Evolutionary conservation across 257 asterid species (phyloP).

Genomic region (Catharanthus roseus): DNA sequence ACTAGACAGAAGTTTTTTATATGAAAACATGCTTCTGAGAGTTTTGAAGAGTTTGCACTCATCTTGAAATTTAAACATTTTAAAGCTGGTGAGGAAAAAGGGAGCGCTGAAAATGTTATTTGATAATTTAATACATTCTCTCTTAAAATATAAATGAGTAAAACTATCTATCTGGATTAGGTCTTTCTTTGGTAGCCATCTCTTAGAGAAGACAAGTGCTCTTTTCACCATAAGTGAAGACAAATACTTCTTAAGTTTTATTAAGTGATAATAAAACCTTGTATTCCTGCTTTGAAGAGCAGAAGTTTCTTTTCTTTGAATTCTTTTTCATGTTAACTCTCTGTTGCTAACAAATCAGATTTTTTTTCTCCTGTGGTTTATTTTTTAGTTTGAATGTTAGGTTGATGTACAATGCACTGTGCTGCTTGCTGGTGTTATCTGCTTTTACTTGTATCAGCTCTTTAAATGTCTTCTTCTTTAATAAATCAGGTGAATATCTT

Average conservation of each 20-base stretch:
- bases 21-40: no score
- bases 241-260: no score
- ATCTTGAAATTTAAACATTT: background rate
- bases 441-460: background rate
- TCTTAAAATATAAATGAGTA: background rate
- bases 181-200: background rate
- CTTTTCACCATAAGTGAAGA: background rate
- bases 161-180: background rate
- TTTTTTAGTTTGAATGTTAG: no score
- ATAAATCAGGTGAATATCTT: conserved; percentile 48
- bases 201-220: background rate
- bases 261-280: no score
- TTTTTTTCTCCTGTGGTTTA: no score
- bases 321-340: background rate
- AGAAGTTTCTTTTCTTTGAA: background rate
- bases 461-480: background rate
- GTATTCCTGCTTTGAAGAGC: no score
- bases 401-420: background rate
- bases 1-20: no score
- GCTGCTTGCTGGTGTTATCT: background rate
- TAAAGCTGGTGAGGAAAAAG: background rate
- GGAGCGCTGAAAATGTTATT: background rate
- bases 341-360: background rate
- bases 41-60: background rate
- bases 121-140: background rate